Evolutionary conservation across 2,329 filamentous ascomycete species (phyloP), one percentile per base, ranked within the genome.

Genomic region (Plectosphaerella cucumerina): DNA sequence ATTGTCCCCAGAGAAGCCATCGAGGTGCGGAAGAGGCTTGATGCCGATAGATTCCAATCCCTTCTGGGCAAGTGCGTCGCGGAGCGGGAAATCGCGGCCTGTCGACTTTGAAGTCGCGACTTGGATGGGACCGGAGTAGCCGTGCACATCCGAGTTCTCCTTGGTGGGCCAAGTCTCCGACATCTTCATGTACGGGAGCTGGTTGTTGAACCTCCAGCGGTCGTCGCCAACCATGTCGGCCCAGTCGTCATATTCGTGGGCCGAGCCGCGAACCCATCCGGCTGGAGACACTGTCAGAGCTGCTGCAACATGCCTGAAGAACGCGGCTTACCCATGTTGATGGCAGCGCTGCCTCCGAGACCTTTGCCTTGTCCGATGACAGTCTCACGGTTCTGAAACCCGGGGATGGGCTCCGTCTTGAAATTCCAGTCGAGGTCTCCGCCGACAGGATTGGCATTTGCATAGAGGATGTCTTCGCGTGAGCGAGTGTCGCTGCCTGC

Each of bases 41-140:
- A 68, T 61, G 3, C 72, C 67, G 11, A 73, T 66, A 54, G 75
- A 71, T 9, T 60, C 55, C 72, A 72, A 77, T 4, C 70, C 67
- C 12, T 31, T 31, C 12, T 59, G 55, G 17, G 61, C 59, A 1
- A 72, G 54, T 0, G 61, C 54, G 3, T 69, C 64, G 6, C 66
- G 60, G 0, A 77, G 60, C 0, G 68, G 69, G 44, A 72, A 76
- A 2, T 53, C 59, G 23, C 74, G 68, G 21, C 60, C 61, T 4
- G 64, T 56, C 3, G 59, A 59, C 5, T 54, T 58, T 15, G 67
- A 55, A 2, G 64, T 64, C 12, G 57, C 59, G 20, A 70, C 57
- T 2, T 61, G 47, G 9, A 71, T 65, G 1, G 70, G 71, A 1
- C 68, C 66, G 17, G 70, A 67, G 20, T 70, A 57, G 3, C 67